Conservation (phyloP, 768 basidiomycete species). For the Guyanaporus albipodus region DNA sequence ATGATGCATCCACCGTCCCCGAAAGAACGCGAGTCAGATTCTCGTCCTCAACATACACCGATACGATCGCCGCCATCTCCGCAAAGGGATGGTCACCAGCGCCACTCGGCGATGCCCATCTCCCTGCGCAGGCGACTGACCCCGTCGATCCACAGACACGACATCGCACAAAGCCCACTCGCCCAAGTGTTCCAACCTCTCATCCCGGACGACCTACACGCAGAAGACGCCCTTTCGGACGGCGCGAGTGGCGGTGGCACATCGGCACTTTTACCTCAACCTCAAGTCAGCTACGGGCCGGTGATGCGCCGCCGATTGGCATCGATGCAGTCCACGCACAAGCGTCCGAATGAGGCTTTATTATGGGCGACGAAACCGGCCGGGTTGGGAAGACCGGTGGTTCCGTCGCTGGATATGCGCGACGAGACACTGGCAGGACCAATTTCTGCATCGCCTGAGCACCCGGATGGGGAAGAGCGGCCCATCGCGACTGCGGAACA, state of each 20-base stretch:
- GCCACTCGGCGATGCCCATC: constrained; percentile 13
- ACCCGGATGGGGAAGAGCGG: constrained; percentile 1
- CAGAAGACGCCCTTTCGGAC: constrained; percentile 30
- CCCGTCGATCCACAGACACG: constrained; percentile 19
- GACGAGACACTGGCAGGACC: constrained; percentile 14
- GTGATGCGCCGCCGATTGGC: constrained; percentile 37
- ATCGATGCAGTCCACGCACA: constrained; percentile 28
- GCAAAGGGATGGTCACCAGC: constrained; percentile 6
- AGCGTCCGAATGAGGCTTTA: constrained; percentile 13
- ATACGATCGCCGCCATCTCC: constrained; percentile 7
- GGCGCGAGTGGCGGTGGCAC: constrained; percentile 7
- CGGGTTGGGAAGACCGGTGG: constrained; percentile 8
- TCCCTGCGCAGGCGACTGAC: constrained; percentile 18
- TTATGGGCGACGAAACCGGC: not conserved
- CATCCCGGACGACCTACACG: constrained; percentile 45
- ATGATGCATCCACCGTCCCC: constrained; percentile 16
- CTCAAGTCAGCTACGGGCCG: constrained; percentile 36
- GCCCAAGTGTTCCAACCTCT: constrained; percentile 74
- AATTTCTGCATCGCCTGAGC: constrained; percentile 29
- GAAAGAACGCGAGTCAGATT: constrained; percentile 18
- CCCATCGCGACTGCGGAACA: constrained; percentile 25
- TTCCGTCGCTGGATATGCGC: constrained; percentile 25
- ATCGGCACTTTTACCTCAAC: constrained; percentile 5
- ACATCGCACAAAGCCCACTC: constrained; percentile 47
- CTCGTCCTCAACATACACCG: not conserved